Evolutionary conservation across 768 basidiomycete genomes (phyloP).

Genomic region (Phaeolepiota aurea): DNA sequence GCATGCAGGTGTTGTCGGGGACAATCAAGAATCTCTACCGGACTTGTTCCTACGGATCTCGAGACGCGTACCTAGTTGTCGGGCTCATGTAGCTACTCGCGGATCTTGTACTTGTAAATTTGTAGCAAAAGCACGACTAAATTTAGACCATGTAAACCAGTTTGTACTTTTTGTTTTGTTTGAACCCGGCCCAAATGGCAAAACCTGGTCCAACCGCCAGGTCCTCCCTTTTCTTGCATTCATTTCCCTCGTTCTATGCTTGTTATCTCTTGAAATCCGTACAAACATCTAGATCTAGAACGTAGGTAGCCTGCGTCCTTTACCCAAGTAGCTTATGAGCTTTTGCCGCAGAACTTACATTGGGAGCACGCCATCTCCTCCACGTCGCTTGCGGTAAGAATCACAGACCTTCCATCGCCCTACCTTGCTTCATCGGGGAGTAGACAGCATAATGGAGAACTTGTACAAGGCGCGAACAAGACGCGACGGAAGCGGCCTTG

Average conservation of each 20-base stretch:
- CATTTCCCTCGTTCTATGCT: conserved; percentile 66
- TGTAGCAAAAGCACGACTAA: background rate
- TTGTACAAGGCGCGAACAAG: conserved; percentile 62
- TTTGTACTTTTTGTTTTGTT: background rate
- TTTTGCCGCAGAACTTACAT: conserved; percentile 53
- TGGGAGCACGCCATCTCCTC: conserved; percentile 63
- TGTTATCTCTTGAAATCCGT: conserved; percentile 76
- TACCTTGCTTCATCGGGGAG: background rate
- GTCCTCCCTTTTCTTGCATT: conserved; percentile 20
- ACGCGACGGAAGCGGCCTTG: conserved; percentile 58
- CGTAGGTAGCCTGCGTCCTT: conserved; percentile 17
- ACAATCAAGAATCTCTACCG: conserved; percentile 31
- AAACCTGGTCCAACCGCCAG: conserved; percentile 11
- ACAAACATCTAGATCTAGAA: conserved; percentile 39
- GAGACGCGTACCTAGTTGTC: conserved; percentile 34
- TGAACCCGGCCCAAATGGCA: background rate
- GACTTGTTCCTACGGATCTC: conserved; percentile 22
- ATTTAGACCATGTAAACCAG: background rate
- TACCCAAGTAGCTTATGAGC: background rate
- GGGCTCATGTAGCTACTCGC: conserved; percentile 18
- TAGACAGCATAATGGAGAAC: conserved; percentile 78
- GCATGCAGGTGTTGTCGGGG: conserved; percentile 23
- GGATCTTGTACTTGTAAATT: conserved; percentile 5
- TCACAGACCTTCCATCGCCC: background rate
- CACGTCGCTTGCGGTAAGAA: conserved; percentile 48